A percentile compares a stretch with the other conserved stretches of the same genome.
phyloP scores from a whole-genome alignment of 257 asterid genomes.

The Nicotiana tomentosiformis region DNA sequence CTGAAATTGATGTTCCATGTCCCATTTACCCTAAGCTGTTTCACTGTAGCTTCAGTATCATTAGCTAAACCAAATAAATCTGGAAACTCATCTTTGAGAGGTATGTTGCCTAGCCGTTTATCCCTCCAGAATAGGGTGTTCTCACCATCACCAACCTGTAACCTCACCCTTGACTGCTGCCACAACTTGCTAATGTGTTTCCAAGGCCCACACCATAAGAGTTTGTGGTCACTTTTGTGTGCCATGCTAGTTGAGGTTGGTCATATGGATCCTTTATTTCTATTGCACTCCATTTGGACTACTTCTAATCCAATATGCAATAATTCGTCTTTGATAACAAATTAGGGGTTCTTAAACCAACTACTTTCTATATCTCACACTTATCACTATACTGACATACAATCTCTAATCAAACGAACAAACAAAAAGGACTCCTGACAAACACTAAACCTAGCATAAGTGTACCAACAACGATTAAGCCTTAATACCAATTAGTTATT shows the following conservation, averaged over 20 bases:
- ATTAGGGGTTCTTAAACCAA: slow-evolving; percentile 2
- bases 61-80: too few relatives aligned
- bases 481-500: neutral
- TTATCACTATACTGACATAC: neutral
- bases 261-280: neutral
- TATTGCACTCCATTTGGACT: neutral
- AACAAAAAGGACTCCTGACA: neutral
- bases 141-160: too few relatives aligned
- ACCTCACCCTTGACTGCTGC: too few relatives aligned
- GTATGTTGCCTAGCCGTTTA: too few relatives aligned
- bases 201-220: too few relatives aligned
- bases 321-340: neutral
- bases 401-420: neutral
- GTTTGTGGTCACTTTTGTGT: neutral
- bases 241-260: slow-evolving; percentile 1
- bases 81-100: too few relatives aligned
- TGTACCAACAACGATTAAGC: neutral
- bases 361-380: neutral
- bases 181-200: too few relatives aligned
- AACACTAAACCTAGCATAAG: neutral
- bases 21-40: too few relatives aligned
- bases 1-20: too few relatives aligned
- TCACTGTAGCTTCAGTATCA: too few relatives aligned
- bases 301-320: neutral
- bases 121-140: too few relatives aligned